phyloP scores from a whole-genome alignment of 176 grass and related monocot species.

The Triticum dicoccoides region DNA sequence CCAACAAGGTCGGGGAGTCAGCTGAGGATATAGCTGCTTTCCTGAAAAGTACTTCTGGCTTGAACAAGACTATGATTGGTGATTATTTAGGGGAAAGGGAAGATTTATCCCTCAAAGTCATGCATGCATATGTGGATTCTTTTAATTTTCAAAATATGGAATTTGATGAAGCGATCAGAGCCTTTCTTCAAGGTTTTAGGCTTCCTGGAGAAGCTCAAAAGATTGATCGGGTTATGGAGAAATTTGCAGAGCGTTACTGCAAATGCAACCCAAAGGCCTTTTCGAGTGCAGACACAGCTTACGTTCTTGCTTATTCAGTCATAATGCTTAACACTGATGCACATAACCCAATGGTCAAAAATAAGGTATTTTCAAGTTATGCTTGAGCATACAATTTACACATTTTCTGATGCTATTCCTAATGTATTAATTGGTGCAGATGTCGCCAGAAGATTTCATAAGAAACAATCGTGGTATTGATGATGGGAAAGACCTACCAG shows the following conservation, averaged over 20 bases:
- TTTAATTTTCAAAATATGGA: conserved; percentile 93
- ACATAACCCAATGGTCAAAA: conserved; percentile 97
- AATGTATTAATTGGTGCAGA: conserved; percentile 57
- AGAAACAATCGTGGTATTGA: conserved; percentile 97
- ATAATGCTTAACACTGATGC: conserved; percentile 99
- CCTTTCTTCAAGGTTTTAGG: conserved; percentile 87
- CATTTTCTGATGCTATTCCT: conserved; percentile 16
- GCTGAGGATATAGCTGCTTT: conserved; percentile 90
- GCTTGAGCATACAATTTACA: conserved; percentile 11
- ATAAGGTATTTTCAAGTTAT: conserved; percentile 64
- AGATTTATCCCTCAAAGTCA: conserved; percentile 87
- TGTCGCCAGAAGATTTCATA: conserved; percentile 98
- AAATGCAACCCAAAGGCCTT: conserved; percentile 97
- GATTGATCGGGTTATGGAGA: conserved; percentile 96
- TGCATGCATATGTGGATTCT: conserved; percentile 98
- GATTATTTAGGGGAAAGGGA: conserved; percentile 99
- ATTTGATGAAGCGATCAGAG: conserved; percentile 93
- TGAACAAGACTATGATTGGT: conserved; percentile 96
- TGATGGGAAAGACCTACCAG: conserved; percentile 92
- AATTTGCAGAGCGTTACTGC: conserved; percentile 92
- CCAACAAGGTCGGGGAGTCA: conserved; percentile 77
- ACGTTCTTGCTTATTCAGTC: conserved; percentile 97
- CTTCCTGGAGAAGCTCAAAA: conserved; percentile 99
- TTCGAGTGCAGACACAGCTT: conserved; percentile 98
- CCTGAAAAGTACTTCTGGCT: conserved; percentile 80